Percentiles rank a stretch among this genome's conserved stretches.
Evolutionary conservation across 768 basidiomycete species (phyloP).

Genomic region (Trametes villosa): DNA sequence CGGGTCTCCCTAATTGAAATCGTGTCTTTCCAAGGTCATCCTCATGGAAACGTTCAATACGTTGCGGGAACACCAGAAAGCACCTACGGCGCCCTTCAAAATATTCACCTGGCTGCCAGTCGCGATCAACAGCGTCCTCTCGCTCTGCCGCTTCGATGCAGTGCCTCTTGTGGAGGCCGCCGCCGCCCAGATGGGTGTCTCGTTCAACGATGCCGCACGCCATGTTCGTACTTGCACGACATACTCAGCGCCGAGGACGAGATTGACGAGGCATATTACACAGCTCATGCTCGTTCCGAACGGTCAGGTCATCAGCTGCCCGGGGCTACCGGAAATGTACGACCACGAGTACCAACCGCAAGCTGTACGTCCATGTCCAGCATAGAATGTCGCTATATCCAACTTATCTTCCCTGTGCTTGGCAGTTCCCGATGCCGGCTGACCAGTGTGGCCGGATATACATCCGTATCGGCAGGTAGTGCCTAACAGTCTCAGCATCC

Average conservation of each 20-base stretch:
- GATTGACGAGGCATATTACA: background rate
- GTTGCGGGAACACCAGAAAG: background rate
- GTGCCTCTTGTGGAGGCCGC: background rate
- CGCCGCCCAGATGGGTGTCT: background rate
- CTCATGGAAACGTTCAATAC: background rate
- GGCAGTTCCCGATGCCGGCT: background rate
- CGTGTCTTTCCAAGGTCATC: no score
- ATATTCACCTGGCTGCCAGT: conserved; percentile 1
- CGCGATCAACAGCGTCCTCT: background rate
- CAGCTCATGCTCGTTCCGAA: background rate
- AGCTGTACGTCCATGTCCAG: background rate
- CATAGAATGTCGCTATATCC: background rate
- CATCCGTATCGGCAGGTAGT: background rate
- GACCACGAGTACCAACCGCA: conserved; percentile 12
- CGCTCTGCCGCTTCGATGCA: background rate
- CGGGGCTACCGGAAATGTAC: conserved; percentile 8
- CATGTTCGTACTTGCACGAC: background rate
- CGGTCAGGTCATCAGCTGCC: background rate
- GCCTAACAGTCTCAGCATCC: background rate
- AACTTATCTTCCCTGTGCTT: no score
- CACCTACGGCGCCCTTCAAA: background rate
- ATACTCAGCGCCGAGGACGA: background rate
- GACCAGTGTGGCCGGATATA: background rate
- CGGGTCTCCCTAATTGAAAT: no score
- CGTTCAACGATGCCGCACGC: background rate